phyloP scores from a whole-genome alignment of 805 yeast genomes.

The Wickerhamiella galacta region DNA sequence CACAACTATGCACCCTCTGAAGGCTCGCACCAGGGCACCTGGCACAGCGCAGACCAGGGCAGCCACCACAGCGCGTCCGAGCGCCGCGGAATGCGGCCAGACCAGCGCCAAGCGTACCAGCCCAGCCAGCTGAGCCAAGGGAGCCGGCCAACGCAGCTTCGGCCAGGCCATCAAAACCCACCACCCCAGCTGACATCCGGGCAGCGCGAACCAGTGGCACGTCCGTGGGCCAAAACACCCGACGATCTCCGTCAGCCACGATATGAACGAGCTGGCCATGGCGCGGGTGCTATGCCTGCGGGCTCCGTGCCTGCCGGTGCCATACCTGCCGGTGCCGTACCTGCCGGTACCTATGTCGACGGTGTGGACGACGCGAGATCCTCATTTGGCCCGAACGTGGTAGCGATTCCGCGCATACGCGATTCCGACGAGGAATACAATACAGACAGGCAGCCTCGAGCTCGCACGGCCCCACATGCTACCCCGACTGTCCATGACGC shows the following conservation, averaged over 20 bases:
- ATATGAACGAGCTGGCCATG: not conserved
- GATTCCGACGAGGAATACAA: constrained; percentile 4
- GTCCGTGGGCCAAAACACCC: too few relatives aligned
- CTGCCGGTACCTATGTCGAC: constrained; percentile 19
- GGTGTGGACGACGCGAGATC: constrained; percentile 12
- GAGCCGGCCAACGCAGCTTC: too few relatives aligned
- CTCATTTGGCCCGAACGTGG: constrained; percentile 18
- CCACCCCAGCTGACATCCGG: too few relatives aligned
- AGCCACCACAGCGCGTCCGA: not conserved
- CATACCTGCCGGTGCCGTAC: constrained; percentile 8
- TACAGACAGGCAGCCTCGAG: constrained; percentile 3
- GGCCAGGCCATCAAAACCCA: too few relatives aligned
- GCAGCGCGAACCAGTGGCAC: too few relatives aligned
- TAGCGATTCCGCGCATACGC: constrained; percentile 17
- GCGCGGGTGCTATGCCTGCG: constrained; percentile 1
- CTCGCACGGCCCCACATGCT: constrained; percentile 4
- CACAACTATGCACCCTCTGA: too few relatives aligned
- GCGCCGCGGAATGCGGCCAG: not conserved
- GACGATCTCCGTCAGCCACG: not conserved
- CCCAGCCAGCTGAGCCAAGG: too few relatives aligned
- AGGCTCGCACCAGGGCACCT: too few relatives aligned
- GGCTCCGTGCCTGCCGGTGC: constrained; percentile 3
- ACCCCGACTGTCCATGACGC: constrained; percentile 4
- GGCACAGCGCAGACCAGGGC: too few relatives aligned
- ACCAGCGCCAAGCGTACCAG: constrained; percentile 1